Evolutionary conservation across 345 rosid genomes (phyloP).

Genomic region (Eucalyptus erythrocorys): DNA sequence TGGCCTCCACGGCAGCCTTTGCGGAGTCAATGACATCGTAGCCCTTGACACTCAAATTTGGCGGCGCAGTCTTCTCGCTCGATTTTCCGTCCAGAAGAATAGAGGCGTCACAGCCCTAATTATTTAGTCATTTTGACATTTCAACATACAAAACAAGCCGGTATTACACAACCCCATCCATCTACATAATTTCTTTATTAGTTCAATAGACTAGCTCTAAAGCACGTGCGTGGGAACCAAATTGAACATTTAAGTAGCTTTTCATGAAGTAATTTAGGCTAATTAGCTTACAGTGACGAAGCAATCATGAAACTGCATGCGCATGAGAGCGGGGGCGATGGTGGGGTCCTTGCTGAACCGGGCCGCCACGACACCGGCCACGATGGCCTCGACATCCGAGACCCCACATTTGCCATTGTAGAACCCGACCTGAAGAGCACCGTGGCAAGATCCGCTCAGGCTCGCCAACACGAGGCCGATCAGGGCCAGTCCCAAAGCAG

Average conservation of each 20-base stretch:
- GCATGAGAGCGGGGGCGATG: slow-evolving; percentile 27
- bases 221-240: neutral
- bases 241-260: neutral
- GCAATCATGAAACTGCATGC: slow-evolving; percentile 40
- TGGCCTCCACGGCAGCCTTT: slow-evolving; percentile 17
- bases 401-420: slow-evolving; percentile 12
- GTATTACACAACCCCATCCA: neutral
- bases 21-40: slow-evolving; percentile 22
- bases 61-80: slow-evolving; percentile 21
- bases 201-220: neutral
- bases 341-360: neutral
- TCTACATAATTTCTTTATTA: neutral
- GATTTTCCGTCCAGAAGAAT: slow-evolving; percentile 11
- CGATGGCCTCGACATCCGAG: slow-evolving; percentile 16
- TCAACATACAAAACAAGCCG: neutral
- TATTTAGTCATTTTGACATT: neutral
- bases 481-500: slow-evolving; percentile 6
- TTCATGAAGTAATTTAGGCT: neutral
- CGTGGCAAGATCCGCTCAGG: slow-evolving; percentile 18
- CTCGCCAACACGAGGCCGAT: neutral
- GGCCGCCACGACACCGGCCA: neutral
- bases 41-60: slow-evolving; percentile 21
- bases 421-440: slow-evolving; percentile 8
- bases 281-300: slow-evolving; percentile 23
- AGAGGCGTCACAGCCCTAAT: slow-evolving; percentile 38